Conservation (phyloP, 768 basidiomycete genomes). For the Trametes meyenii region DNA sequence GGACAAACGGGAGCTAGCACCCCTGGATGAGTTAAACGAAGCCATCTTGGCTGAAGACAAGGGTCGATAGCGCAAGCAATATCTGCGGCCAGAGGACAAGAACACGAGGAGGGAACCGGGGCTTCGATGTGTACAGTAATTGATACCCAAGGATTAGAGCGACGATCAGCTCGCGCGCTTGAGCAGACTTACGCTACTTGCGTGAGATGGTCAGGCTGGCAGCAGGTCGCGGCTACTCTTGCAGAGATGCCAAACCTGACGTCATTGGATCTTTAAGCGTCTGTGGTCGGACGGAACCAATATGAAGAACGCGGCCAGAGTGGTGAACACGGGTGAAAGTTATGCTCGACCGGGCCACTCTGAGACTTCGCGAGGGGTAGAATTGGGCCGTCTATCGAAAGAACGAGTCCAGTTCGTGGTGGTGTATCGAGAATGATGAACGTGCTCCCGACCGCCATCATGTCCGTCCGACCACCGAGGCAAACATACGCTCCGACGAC, state of each 20-base stretch:
- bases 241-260: background rate
- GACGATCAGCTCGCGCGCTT: background rate
- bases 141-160: background rate
- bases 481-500: no score
- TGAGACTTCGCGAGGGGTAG: no score
- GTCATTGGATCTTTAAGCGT: background rate
- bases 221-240: no score
- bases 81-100: background rate
- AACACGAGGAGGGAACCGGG: background rate
- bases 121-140: background rate
- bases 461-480: background rate
- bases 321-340: no score
- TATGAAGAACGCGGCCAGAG: no score
- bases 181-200: background rate
- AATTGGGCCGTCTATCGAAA: no score
- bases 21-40: conserved; percentile 93
- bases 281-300: background rate
- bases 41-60: conserved; percentile 74
- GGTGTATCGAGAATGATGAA: background rate
- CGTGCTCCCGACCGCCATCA: background rate
- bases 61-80: conserved; percentile 26
- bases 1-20: conserved; percentile 96
- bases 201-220: background rate
- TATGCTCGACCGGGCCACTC: no score
- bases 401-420: no score